A percentile compares a stretch with the other conserved stretches of the same genome.
Evolutionary conservation across 139 green algal species (phyloP).

Genomic region (Zygnema cylindricum): DNA sequence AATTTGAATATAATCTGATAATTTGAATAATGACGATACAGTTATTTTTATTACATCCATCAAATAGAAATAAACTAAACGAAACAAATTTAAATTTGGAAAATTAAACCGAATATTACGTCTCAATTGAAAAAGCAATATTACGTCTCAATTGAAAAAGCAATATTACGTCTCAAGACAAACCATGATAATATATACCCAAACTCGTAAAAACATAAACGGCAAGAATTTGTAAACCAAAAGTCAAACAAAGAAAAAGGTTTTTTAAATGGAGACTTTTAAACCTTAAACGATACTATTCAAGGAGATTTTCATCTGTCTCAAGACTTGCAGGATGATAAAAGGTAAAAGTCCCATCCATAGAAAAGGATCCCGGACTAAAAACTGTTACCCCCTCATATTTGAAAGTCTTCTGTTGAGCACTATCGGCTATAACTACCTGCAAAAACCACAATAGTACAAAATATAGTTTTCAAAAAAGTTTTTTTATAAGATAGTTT

Average conservation of each 20-base stretch:
- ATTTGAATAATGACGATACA: too few relatives aligned
- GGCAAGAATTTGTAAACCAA: background rate
- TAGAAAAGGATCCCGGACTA: constrained; percentile 46
- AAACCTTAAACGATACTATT: background rate
- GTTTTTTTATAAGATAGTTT: too few relatives aligned
- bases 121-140: too few relatives aligned
- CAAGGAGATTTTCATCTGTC: constrained; percentile 25
- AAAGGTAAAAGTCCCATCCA: constrained; percentile 41
- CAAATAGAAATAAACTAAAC: too few relatives aligned
- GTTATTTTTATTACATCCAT: too few relatives aligned
- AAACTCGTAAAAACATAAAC: background rate
- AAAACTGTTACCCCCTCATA: constrained; percentile 36
- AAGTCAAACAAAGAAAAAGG: background rate
- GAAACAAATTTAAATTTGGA: too few relatives aligned
- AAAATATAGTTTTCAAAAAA: constrained; percentile 2
- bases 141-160: too few relatives aligned
- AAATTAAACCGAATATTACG: too few relatives aligned
- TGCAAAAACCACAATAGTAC: constrained; percentile 4
- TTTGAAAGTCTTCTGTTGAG: constrained; percentile 26
- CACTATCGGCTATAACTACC: constrained; percentile 44
- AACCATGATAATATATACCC: background rate
- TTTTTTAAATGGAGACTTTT: background rate
- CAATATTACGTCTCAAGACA: background rate
- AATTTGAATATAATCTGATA: too few relatives aligned
- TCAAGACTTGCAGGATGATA: constrained; percentile 47